These are phyloP conservation scores for Penicillium soppii DNA, from an alignment of 495 filamentous ascomycete species.

Conservation along the genomic window DNA sequence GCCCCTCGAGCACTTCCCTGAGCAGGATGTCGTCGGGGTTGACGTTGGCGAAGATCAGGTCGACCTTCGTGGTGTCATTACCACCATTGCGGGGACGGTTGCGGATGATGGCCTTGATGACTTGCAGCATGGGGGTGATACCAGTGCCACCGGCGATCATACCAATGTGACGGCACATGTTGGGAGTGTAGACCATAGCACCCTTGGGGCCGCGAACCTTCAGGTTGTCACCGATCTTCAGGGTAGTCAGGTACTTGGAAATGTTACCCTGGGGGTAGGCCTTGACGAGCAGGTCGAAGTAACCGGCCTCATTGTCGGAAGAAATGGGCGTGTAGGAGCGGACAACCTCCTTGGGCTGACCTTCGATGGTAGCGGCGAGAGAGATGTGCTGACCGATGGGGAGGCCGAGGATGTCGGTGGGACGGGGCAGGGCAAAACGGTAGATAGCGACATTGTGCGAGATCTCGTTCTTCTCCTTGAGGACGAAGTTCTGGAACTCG, in stretches of 20 bases:
- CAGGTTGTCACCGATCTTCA: conserved; percentile 83
- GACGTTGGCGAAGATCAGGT: conserved; percentile 96
- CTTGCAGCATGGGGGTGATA: conserved; percentile 97
- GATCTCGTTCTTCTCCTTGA: conserved; percentile 87
- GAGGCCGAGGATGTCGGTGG: conserved; percentile 82
- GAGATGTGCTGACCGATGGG: conserved; percentile 99
- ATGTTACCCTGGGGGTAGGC: conserved; percentile 97
- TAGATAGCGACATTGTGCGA: conserved; percentile 99
- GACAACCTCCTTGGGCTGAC: conserved; percentile 80
- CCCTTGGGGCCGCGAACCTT: conserved; percentile 91
- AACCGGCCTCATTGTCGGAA: conserved; percentile 85
- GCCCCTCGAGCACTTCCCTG: conserved; percentile 80
- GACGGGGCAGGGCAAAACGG: conserved; percentile 78
- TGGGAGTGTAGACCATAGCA: conserved; percentile 92
- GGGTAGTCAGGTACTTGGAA: conserved; percentile 79
- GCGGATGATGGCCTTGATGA: conserved; percentile 85
- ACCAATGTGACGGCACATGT: conserved; percentile 90
- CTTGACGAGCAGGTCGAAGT: conserved; percentile 97
- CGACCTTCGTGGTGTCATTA: conserved; percentile 82
- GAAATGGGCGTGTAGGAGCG: conserved; percentile 97
- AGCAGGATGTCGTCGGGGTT: conserved; percentile 89
- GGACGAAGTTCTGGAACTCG: conserved; percentile 82
- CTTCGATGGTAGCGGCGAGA: conserved; percentile 76
- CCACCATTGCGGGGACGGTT: conserved; percentile 66
- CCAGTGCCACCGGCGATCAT: conserved; percentile 98